phyloP scores from a whole-genome alignment of 1,139 yeast genomes.

The Saccharomyces pastorianus region DNA sequence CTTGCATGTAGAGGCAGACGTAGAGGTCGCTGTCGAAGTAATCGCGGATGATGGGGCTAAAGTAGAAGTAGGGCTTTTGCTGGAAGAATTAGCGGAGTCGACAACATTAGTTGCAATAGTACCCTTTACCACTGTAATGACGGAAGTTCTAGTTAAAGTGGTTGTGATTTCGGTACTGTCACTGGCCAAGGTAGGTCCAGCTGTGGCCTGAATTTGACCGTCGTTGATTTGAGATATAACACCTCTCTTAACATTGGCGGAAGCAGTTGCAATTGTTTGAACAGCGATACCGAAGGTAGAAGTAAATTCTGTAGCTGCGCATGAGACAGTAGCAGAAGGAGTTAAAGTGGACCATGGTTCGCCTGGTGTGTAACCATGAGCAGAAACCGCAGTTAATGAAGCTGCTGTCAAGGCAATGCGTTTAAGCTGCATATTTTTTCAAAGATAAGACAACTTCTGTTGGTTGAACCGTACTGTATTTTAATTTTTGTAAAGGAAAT shows the following conservation, averaged over 20 bases:
- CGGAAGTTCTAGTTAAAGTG: constrained; percentile 7
- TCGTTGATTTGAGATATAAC: not conserved
- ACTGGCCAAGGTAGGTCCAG: not conserved
- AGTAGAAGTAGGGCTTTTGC: too few species aligned
- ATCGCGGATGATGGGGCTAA: too few species aligned
- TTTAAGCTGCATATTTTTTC: not conserved
- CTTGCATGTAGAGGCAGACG: constrained; percentile 7
- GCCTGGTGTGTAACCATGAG: not conserved
- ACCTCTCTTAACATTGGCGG: not conserved
- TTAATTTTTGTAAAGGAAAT: too few species aligned
- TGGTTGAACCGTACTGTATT: not conserved
- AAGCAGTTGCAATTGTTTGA: not conserved
- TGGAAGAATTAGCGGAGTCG: too few species aligned
- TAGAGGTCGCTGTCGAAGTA: too few species aligned
- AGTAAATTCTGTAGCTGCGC: not conserved
- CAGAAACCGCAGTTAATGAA: not conserved
- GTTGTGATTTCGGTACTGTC: constrained; percentile 2
- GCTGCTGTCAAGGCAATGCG: not conserved
- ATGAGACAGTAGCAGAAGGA: not conserved
- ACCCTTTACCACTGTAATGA: not conserved
- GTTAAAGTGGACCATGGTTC: constrained; percentile 1
- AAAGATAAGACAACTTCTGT: not conserved
- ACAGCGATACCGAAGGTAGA: constrained; percentile 1
- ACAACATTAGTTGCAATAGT: too few species aligned
- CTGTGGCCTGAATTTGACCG: constrained; percentile 2